Evolutionary conservation across 1,284 basidiomycete species (phyloP), one percentile per base, ranked within the genome.

Genomic region (Cutaneotrichosporon cutaneum): DNA sequence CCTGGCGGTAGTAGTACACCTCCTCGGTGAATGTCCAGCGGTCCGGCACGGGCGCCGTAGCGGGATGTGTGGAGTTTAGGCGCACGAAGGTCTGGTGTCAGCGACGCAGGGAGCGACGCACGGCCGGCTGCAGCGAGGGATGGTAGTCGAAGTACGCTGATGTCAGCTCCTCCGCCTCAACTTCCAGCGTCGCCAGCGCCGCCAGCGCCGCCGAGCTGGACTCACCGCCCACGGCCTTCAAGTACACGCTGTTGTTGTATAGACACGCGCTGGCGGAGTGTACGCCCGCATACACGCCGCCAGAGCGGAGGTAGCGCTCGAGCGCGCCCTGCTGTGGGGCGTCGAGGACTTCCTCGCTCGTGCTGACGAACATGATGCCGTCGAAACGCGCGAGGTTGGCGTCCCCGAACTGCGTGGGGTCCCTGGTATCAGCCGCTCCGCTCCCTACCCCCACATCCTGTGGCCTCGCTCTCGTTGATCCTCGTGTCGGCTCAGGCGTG

Each of bases 81-180:
- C 87, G 84, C 60, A 87, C 78, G 42, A 90, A 85, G 35, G 90
- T 84, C 0, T 58, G 50, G 18, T 9, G 35, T 58, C 21, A 45
- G 39, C n/a, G 6, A 9, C 32, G 18, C n/a, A 22, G 33, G n/a
- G 33, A n/a, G 9, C 9, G 35, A 58, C 57, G 35, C 21, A 58
- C 57, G 1, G 83, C 78, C 13, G 64, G 82, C 72, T 87, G 85
- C 8, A 91, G 73, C 4, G 77, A 79, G 0, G 89, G 86, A 70
- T 92, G 89, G 73, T 89, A 89, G 75, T 90, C 88, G 69, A 91
- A 91, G 63, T 82, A 83, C 4, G 89, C 86, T 76, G 56, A 5
- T 10, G 33, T 56, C 39, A 54, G 48, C 44, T 11, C 5, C 16
- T 30, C 27, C 3, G 14, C 51, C 44, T 45, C 18, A 8, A 4